Conservation (phyloP, 1,284 basidiomycete genomes). For the Microbotryum violaceum region DNA sequence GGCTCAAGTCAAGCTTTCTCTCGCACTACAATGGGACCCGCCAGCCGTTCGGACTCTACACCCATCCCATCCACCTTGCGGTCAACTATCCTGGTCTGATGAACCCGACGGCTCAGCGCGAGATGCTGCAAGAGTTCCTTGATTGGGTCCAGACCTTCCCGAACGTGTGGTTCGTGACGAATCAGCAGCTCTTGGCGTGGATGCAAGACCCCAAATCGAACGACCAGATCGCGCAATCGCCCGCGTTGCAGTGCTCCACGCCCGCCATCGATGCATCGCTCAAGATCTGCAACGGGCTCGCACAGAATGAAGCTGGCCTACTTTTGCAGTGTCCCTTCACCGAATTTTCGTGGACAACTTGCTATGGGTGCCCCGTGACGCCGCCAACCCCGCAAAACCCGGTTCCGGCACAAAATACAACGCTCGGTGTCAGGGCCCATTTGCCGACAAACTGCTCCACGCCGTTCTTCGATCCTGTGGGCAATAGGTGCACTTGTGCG, state of each 20-base stretch:
- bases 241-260: conserved; percentile 55
- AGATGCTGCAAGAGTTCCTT: conserved; percentile 46
- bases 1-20: conserved; percentile 67
- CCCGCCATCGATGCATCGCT: conserved; percentile 51
- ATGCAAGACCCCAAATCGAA: conserved; percentile 60
- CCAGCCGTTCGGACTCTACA: conserved; percentile 72
- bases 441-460: conserved; percentile 65
- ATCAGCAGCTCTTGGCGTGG: conserved; percentile 61
- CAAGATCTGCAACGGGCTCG: conserved; percentile 67
- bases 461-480: conserved; percentile 55
- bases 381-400: conserved; percentile 55
- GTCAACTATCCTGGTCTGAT: conserved; percentile 42
- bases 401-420: conserved; percentile 54
- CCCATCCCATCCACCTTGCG: conserved; percentile 70
- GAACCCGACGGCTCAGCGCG: conserved; percentile 8
- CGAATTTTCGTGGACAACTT: conserved; percentile 61
- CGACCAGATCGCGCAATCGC: conserved; percentile 46
- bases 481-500: conserved; percentile 56
- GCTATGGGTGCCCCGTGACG: conserved; percentile 63
- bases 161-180: conserved; percentile 46
- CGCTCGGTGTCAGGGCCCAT: conserved; percentile 40
- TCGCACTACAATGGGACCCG: conserved; percentile 63
- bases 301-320: conserved; percentile 53
- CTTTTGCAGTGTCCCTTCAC: conserved; percentile 56
- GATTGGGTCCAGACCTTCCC: conserved; percentile 70